phyloP scores from a whole-genome alignment of 1,284 basidiomycete genomes.

The Puccinia coronata region DNA sequence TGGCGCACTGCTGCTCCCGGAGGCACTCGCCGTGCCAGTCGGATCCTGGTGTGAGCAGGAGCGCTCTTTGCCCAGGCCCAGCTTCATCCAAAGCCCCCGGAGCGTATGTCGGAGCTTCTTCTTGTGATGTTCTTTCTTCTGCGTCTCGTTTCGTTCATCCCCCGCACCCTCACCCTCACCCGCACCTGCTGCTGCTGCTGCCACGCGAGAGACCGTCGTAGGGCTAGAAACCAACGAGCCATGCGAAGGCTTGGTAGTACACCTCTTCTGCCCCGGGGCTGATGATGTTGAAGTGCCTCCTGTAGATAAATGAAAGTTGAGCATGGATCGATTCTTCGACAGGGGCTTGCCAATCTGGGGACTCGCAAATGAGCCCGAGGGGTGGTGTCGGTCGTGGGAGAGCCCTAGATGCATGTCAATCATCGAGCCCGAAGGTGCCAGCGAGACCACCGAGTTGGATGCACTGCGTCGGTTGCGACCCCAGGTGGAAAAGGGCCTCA shows the following conservation, averaged over 20 bases:
- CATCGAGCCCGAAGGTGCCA: constrained; percentile 60
- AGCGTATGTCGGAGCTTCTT: constrained; percentile 32
- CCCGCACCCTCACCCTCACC: no score
- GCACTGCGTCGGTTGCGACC: constrained; percentile 51
- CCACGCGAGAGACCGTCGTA: background rate
- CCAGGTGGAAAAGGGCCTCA: constrained; percentile 39
- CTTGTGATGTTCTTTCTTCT: constrained; percentile 25
- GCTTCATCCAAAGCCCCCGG: constrained; percentile 15
- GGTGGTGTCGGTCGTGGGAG: constrained; percentile 52
- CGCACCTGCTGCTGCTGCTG: no score
- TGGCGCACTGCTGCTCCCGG: background rate
- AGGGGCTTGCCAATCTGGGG: background rate
- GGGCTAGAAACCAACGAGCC: constrained; percentile 11
- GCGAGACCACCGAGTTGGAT: constrained; percentile 55
- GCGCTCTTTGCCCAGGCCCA: constrained; percentile 12
- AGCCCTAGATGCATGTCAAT: constrained; percentile 61
- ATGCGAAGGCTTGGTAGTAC: constrained; percentile 1
- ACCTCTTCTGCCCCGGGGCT: background rate
- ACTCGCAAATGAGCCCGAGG: background rate
- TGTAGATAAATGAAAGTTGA: constrained; percentile 6
- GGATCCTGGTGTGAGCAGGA: constrained; percentile 26
- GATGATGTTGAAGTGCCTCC: no score
- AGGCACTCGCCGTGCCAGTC: constrained; percentile 3
- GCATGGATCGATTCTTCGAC: constrained; percentile 17
- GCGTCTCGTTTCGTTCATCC: background rate